Conservation (phyloP, 148 eudicot species). For the Salicornia ramosissima region DNA sequence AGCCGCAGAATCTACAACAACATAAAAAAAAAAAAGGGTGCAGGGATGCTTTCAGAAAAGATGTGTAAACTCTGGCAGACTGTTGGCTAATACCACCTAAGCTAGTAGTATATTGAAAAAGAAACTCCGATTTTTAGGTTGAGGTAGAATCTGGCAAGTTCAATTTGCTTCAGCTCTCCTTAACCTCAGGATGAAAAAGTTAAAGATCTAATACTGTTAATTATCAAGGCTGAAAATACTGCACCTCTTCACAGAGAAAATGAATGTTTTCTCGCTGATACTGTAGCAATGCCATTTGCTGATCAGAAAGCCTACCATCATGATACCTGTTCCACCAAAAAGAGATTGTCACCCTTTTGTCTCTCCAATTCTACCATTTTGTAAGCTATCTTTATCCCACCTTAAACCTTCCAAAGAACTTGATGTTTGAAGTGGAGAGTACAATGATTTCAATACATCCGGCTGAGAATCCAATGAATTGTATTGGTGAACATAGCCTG, state of each 20-base stretch:
- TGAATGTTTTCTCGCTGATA: constrained; percentile 97
- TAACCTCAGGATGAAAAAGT: neutral
- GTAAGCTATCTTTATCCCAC: constrained; percentile 26
- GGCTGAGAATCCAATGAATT: constrained; percentile 91
- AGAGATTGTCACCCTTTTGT: constrained; percentile 8
- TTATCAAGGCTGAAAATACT: neutral
- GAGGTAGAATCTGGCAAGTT: neutral
- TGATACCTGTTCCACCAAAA: constrained; percentile 56
- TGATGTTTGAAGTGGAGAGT: constrained; percentile 94
- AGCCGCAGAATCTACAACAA: constrained; percentile 79
- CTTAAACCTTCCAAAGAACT: constrained; percentile 89
- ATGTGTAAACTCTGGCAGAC: neutral
- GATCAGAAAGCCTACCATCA: constrained; percentile 96
- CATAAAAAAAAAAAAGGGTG: constrained; percentile 1
- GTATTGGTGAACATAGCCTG: constrained; percentile 95
- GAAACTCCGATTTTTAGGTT: neutral
- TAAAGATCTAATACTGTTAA: neutral
- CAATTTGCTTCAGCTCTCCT: neutral
- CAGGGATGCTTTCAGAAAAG: constrained; percentile 6
- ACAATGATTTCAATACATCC: constrained; percentile 89
- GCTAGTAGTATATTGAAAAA: neutral
- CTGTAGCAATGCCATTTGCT: constrained; percentile 97
- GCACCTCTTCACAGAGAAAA: constrained; percentile 96
- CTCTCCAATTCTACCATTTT: neutral
- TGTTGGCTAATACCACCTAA: neutral